Evolutionary conservation across 345 rosid species (phyloP), one percentile per base, ranked within the genome.

Genomic region (Rhizophora apiculata): DNA sequence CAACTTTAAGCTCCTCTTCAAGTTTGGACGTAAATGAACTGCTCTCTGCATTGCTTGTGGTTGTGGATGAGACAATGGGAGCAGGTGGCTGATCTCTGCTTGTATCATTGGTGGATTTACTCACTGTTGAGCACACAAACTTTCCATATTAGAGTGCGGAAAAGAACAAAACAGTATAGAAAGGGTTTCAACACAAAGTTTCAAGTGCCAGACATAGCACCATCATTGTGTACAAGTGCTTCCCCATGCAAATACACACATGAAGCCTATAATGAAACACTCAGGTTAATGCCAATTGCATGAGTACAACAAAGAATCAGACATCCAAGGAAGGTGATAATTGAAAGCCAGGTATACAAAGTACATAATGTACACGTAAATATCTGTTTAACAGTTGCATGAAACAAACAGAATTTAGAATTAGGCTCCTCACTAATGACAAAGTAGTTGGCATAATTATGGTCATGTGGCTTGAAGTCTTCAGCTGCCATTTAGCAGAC

Each of bases 1-100:
- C 87, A 73, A 88, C 68, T 74, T 89, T 91, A 56, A 94, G 90
- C 60, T 89, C 98, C 77, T 94, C 98, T 60, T 89, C 94, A 29
- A 89, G 87, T 78, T 87, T 87, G 31, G 92, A 89, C 70, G 91
- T 86, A 9, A 96, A 91, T 15, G 96, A 87, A 82, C 82, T 88
- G 76, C 95, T 94, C 72, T 82, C 98, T 39, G 91, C 74, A 69
- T 84, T 88, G 74, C 98, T 94, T 51, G 95, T 86, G 60, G 95
- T 87, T 53, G 94, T 87, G 30, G 97, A 86, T 24, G 96, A 86
- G 51, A 88, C 82, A 46, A 73, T 75, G 9, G 79, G 82, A 78
- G 81, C 85, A 62, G 76, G 64, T 24, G 90, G 96, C 65, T 91
- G 96, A 74, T 87, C 96, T 78, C 69, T 84, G 78, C 88, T 85